Evolutionary conservation across 2,329 filamentous ascomycete species (phyloP).

Genomic region (Knufia fluminis): DNA sequence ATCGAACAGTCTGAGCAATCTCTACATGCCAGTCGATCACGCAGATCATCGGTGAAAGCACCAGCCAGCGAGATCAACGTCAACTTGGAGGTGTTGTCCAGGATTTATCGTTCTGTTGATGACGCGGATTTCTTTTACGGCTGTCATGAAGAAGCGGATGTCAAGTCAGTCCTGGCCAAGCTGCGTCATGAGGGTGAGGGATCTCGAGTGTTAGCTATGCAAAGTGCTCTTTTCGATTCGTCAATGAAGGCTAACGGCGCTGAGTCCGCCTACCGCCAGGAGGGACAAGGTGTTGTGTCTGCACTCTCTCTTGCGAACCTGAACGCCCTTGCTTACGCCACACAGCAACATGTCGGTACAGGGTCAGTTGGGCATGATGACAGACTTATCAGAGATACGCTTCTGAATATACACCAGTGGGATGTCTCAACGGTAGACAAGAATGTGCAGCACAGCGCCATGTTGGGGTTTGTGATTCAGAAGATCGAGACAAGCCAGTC

Average conservation of each 20-base stretch:
- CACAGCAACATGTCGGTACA: slow-evolving; percentile 39
- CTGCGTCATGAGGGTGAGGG: slow-evolving; percentile 87
- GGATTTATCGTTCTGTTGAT: slow-evolving; percentile 84
- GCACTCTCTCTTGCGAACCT: slow-evolving; percentile 68
- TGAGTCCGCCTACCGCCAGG: slow-evolving; percentile 39
- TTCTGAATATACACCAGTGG: slow-evolving; percentile 81
- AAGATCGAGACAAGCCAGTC: not conserved
- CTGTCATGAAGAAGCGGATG: slow-evolving; percentile 64
- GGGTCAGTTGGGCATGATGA: not conserved
- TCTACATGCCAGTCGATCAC: slow-evolving; percentile 39
- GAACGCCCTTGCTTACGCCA: slow-evolving; percentile 72
- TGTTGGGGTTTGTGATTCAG: slow-evolving; percentile 70
- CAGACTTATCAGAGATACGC: not conserved
- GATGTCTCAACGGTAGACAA: slow-evolving; percentile 66
- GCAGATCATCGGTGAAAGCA: slow-evolving; percentile 54
- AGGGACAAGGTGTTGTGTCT: slow-evolving; percentile 12
- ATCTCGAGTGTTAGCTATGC: slow-evolving; percentile 76
- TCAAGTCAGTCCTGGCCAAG: slow-evolving; percentile 68
- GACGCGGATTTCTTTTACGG: slow-evolving; percentile 97
- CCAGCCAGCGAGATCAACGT: slow-evolving; percentile 35
- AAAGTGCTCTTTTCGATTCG: slow-evolving; percentile 83
- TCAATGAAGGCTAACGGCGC: slow-evolving; percentile 45
- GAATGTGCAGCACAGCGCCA: slow-evolving; percentile 54
- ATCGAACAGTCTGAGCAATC: slow-evolving; percentile 38
- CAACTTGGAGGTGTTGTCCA: slow-evolving; percentile 61